Conservation (phyloP, 768 basidiomycete species). For the Mycena alexandri region DNA sequence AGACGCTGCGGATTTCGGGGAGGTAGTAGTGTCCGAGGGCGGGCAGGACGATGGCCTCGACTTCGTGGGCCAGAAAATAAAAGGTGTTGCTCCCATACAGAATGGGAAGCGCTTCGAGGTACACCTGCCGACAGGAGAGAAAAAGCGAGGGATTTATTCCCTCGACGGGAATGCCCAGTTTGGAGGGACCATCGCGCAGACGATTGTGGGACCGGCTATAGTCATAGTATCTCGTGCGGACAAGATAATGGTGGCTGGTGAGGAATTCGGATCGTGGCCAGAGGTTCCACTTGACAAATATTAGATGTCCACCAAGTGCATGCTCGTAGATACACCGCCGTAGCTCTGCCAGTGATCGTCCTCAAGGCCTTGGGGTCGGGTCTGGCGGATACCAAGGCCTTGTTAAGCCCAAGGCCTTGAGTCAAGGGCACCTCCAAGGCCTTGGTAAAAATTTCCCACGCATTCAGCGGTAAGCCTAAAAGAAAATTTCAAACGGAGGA, state of each 20-base stretch:
- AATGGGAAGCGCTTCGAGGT: conserved; percentile 23
- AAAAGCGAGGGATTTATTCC: not conserved
- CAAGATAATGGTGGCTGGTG: not conserved
- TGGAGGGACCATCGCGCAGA: not conserved
- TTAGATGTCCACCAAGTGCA: not conserved
- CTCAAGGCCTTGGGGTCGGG: too few relatives aligned
- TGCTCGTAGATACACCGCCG: conserved; percentile 7
- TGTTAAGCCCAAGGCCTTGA: too few relatives aligned
- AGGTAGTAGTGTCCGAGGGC: conserved; percentile 9
- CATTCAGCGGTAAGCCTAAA: too few relatives aligned
- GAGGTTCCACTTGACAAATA: not conserved
- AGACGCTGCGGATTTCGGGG: conserved; percentile 7
- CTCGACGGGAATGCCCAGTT: not conserved
- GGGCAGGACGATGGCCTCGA: not conserved
- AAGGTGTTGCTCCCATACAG: conserved; percentile 22
- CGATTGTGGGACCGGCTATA: not conserved
- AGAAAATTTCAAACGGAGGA: too few relatives aligned
- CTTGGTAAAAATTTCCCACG: too few relatives aligned
- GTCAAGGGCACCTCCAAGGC: too few relatives aligned
- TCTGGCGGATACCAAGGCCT: too few relatives aligned
- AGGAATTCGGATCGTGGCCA: too few relatives aligned
- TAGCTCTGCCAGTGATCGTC: too few relatives aligned
- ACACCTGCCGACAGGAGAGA: conserved; percentile 22
- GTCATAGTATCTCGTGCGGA: conserved; percentile 4
- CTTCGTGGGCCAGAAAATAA: not conserved